phyloP scores from a whole-genome alignment of 495 filamentous ascomycete genomes.

The Geoglossum glabrum region DNA sequence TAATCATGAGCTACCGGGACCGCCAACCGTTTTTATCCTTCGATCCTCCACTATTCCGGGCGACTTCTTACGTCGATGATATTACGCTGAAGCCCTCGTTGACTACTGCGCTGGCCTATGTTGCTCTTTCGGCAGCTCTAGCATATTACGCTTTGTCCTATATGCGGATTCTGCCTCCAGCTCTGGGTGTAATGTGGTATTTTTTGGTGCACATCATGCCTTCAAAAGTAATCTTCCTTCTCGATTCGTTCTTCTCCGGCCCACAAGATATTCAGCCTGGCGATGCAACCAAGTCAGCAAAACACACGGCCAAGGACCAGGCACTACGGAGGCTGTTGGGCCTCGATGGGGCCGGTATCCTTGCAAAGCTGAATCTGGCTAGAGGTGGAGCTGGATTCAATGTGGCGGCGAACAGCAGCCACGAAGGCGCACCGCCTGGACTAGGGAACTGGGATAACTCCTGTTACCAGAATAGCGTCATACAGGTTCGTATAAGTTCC shows the following conservation, averaged over 20 bases:
- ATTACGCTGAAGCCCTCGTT: not conserved
- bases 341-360: conserved; percentile 33
- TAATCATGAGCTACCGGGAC: not conserved
- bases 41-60: not conserved
- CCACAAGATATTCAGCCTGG: not conserved
- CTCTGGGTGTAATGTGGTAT: conserved; percentile 38
- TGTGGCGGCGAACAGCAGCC: conserved; percentile 20
- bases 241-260: conserved; percentile 22
- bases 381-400: conserved; percentile 24
- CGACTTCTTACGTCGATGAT: not conserved
- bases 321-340: conserved; percentile 46
- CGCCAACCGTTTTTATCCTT: not conserved
- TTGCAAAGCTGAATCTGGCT: conserved; percentile 27
- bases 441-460: conserved; percentile 85
- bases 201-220: conserved; percentile 39
- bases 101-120: not conserved
- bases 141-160: conserved; percentile 8
- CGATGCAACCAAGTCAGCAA: conserved; percentile 7
- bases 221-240: conserved; percentile 32
- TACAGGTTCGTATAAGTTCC: conserved; percentile 19
- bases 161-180: conserved; percentile 7
- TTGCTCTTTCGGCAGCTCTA: not conserved
- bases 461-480: conserved; percentile 93
- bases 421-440: conserved; percentile 39
- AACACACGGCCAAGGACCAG: conserved; percentile 43